These are phyloP conservation scores for Fraxinus platypoda DNA, from an alignment of 305 asterid genomes.

Conservation along the genomic window DNA sequence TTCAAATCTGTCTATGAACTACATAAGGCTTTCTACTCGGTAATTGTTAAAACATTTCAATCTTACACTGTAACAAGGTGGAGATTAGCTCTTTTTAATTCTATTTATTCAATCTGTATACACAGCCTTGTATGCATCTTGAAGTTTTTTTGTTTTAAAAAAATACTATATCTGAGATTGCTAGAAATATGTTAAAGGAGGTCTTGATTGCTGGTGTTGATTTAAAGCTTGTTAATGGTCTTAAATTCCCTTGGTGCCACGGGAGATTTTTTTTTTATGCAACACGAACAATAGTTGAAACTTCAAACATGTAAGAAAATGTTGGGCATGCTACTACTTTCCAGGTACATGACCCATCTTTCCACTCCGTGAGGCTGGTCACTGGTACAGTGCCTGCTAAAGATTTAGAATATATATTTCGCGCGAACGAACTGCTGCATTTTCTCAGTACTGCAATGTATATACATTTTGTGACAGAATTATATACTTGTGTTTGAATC, in stretches of 20 bases:
- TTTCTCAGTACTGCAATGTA: neutral
- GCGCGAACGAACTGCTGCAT: neutral
- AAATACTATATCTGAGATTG: neutral
- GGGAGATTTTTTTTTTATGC: neutral
- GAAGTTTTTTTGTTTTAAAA: too few species aligned
- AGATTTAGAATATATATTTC: neutral
- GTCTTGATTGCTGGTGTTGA: neutral
- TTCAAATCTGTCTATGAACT: neutral
- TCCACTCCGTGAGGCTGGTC: neutral
- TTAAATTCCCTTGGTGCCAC: neutral
- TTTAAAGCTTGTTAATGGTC: neutral
- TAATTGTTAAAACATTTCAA: neutral
- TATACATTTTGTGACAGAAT: neutral
- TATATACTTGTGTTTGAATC: neutral
- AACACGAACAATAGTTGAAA: neutral
- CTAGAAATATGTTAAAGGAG: neutral
- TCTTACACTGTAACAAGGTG: neutral
- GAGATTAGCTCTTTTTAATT: neutral
- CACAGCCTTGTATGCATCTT: neutral
- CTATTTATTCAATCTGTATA: neutral
- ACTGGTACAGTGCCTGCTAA: neutral
- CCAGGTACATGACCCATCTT: neutral
- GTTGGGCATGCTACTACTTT: neutral
- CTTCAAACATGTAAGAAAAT: neutral
- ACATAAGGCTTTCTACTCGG: neutral